Evolutionary conservation across 768 basidiomycete genomes (phyloP).

Genomic region (Podaxis pistillaris): DNA sequence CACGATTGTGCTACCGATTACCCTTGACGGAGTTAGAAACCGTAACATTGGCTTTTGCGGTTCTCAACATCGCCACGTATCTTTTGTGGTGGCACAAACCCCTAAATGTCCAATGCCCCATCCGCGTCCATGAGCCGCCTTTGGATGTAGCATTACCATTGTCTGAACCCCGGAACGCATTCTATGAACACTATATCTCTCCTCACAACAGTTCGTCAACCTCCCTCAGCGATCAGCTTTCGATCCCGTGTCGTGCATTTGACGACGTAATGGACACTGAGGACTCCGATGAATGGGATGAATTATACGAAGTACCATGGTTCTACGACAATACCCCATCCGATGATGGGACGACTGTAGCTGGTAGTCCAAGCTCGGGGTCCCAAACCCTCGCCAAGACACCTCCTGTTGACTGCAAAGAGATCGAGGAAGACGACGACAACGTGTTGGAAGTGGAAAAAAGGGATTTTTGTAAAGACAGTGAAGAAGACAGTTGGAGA

Average conservation of each 20-base stretch:
- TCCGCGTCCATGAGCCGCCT: slow-evolving; percentile 8
- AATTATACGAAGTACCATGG: not conserved
- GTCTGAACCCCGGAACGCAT: not conserved
- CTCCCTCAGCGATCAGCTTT: not conserved
- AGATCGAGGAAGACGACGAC: not conserved
- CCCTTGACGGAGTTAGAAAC: slow-evolving; percentile 34
- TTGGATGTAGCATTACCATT: not conserved
- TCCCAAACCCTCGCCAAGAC: not conserved
- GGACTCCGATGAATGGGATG: not conserved
- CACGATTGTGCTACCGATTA: slow-evolving; percentile 23
- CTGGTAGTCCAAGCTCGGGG: not conserved
- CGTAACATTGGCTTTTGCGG: slow-evolving; percentile 31
- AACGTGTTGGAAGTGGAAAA: not conserved
- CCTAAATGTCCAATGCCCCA: slow-evolving; percentile 27
- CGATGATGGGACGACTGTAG: not conserved
- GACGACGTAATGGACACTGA: not conserved
- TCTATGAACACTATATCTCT: not conserved
- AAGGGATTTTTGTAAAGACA: too few species aligned
- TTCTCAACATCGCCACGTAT: slow-evolving; percentile 30
- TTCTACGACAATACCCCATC: not conserved
- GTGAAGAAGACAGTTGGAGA: not conserved
- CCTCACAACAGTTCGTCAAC: not conserved
- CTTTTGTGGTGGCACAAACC: slow-evolving; percentile 40
- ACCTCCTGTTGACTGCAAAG: not conserved
- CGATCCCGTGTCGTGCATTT: not conserved